These are phyloP conservation scores for Hymenotorrendiella dingleyae DNA, from an alignment of 2,329 filamentous ascomycete species.

Conservation along the genomic window DNA sequence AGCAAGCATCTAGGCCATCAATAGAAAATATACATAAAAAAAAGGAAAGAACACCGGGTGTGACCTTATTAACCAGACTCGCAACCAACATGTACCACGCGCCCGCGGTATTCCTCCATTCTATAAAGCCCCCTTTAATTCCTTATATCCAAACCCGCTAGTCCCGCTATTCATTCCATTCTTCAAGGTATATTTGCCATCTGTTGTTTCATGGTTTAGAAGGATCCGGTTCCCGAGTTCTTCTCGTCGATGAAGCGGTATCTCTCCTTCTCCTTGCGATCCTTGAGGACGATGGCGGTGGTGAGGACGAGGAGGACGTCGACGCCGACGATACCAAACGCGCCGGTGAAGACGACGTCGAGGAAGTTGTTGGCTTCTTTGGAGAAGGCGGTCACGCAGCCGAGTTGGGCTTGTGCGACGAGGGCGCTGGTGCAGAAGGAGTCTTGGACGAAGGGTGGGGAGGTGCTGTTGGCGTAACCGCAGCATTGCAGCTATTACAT, in stretches of 20 bases:
- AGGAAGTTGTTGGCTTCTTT: slow-evolving; percentile 65
- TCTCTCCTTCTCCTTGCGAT: slow-evolving; percentile 71
- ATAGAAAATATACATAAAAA: background rate
- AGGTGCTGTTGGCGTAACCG: slow-evolving; percentile 68
- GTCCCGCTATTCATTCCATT: too few relatives aligned
- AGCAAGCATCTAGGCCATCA: background rate
- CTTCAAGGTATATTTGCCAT: too few relatives aligned
- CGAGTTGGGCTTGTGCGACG: slow-evolving; percentile 61
- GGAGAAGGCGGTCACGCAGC: slow-evolving; percentile 63
- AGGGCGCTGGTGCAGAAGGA: slow-evolving; percentile 62
- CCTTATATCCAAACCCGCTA: too few relatives aligned
- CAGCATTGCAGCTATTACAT: slow-evolving; percentile 66
- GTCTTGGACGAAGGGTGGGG: slow-evolving; percentile 67
- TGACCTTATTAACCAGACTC: too few relatives aligned
- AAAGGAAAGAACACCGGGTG: too few relatives aligned
- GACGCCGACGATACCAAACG: slow-evolving; percentile 73
- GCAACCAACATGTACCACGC: too few relatives aligned
- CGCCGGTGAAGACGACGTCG: slow-evolving; percentile 70
- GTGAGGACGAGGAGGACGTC: slow-evolving; percentile 64
- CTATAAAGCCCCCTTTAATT: too few relatives aligned
- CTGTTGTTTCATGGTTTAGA: too few relatives aligned
- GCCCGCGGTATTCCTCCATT: too few relatives aligned
- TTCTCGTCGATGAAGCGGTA: slow-evolving; percentile 81
- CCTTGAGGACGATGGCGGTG: slow-evolving; percentile 71
- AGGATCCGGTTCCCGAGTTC: too few relatives aligned